phyloP scores from a whole-genome alignment of 2,329 filamentous ascomycete genomes.

The Fusarium nurragi region DNA sequence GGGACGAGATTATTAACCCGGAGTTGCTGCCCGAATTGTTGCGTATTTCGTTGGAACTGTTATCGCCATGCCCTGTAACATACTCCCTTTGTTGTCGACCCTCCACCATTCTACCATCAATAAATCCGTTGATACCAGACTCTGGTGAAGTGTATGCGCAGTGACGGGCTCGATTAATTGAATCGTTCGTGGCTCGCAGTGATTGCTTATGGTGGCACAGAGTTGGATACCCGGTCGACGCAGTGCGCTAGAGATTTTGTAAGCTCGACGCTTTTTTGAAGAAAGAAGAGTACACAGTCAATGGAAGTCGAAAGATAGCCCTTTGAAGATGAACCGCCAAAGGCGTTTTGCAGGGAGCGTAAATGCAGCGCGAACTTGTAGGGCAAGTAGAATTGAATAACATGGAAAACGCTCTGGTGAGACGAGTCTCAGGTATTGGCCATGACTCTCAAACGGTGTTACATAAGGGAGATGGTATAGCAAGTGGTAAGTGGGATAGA shows the following conservation, averaged over 20 bases:
- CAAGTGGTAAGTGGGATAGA: not conserved
- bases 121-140: not conserved
- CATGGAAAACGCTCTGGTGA: not conserved
- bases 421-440: not conserved
- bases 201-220: not conserved
- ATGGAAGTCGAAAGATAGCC: not conserved
- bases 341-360: not conserved
- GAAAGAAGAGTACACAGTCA: not conserved
- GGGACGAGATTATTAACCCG: not conserved
- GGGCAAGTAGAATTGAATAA: not conserved
- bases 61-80: not conserved
- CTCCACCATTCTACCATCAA: not conserved
- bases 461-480: constrained; percentile 6
- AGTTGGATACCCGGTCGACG: not conserved
- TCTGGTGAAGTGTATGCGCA: not conserved
- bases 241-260: not conserved
- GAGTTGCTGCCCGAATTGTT: not conserved
- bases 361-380: not conserved
- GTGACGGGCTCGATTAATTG: not conserved
- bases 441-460: not conserved
- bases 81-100: not conserved
- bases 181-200: not conserved
- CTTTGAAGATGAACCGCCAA: not conserved
- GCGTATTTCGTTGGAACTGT: not conserved
- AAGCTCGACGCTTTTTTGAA: not conserved